phyloP scores from a whole-genome alignment of 1,284 basidiomycete genomes.

The Caloboletus inedulis region DNA sequence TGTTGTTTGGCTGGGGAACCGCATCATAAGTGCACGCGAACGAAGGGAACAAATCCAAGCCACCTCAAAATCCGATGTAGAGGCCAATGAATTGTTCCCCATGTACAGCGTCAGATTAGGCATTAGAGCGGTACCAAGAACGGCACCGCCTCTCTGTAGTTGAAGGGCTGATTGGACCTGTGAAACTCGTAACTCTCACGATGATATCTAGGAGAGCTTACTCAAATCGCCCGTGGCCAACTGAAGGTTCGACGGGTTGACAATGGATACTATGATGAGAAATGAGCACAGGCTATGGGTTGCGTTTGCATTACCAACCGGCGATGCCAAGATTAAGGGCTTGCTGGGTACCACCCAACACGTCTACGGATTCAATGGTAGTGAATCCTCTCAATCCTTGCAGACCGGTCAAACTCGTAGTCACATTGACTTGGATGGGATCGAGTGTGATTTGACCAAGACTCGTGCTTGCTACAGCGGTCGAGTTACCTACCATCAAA shows the following conservation, averaged over 20 bases:
- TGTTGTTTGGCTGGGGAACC: constrained; percentile 53
- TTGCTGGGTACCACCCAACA: constrained; percentile 63
- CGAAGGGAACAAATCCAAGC: neutral
- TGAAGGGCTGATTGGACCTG: constrained; percentile 43
- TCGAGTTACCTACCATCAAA: constrained; percentile 60
- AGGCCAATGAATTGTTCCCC: constrained; percentile 55
- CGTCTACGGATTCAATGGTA: constrained; percentile 63
- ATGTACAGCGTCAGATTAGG: constrained; percentile 56
- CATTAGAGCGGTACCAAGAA: constrained; percentile 57
- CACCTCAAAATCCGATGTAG: constrained; percentile 51
- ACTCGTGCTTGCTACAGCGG: constrained; percentile 63
- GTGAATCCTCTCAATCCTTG: constrained; percentile 60
- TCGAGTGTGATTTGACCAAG: constrained; percentile 70
- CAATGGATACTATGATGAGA: constrained; percentile 48
- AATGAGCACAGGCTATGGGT: neutral
- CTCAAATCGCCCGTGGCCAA: constrained; percentile 59
- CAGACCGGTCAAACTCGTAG: constrained; percentile 63
- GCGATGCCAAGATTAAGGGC: constrained; percentile 61
- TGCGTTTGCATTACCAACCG: constrained; percentile 33
- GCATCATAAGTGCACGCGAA: neutral
- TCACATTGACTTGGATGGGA: constrained; percentile 72
- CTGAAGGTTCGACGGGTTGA: constrained; percentile 72
- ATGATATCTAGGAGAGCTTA: constrained; percentile 30
- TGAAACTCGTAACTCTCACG: neutral
- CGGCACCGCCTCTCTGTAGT: constrained; percentile 48